Evolutionary conservation across 1,139 yeast species (phyloP).

Genomic region (Zygoascus hellenicus): DNA sequence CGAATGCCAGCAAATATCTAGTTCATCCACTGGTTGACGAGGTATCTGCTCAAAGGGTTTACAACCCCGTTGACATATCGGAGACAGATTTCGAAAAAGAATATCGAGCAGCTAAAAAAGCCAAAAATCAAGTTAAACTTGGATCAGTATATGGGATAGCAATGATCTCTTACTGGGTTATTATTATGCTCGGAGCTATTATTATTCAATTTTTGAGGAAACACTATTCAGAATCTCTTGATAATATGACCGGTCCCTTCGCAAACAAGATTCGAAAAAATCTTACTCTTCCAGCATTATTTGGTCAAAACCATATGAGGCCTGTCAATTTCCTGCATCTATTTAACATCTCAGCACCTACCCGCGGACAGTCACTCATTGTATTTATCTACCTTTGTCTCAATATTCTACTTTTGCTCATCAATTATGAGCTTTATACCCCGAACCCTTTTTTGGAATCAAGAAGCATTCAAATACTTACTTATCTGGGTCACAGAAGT

Average conservation of each 20-base stretch:
- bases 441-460: conserved; percentile 22
- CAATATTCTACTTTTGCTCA: conserved; percentile 22
- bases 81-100: conserved; percentile 15
- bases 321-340: conserved; percentile 24
- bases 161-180: conserved; percentile 20
- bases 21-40: conserved; percentile 13
- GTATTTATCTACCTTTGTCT: conserved; percentile 26
- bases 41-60: conserved; percentile 1
- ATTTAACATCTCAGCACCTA: conserved; percentile 28
- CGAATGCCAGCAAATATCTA: conserved; percentile 12
- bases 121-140: conserved; percentile 19
- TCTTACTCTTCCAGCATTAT: conserved; percentile 32
- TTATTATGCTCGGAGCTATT: conserved; percentile 12
- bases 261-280: conserved; percentile 22
- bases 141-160: conserved; percentile 18
- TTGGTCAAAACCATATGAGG: conserved; percentile 26
- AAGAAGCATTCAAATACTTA: conserved; percentile 28
- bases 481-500: conserved; percentile 50
- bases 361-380: conserved; percentile 31
- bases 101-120: conserved; percentile 17
- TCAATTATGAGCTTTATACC: conserved; percentile 18
- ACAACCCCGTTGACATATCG: conserved; percentile 14
- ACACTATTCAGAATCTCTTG: conserved; percentile 11
- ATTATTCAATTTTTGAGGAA: conserved; percentile 9
- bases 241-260: conserved; percentile 5